Base-by-base conservation (phyloP, 2,329 filamentous ascomycete genomes). In the Claviceps digitariae region DNA sequence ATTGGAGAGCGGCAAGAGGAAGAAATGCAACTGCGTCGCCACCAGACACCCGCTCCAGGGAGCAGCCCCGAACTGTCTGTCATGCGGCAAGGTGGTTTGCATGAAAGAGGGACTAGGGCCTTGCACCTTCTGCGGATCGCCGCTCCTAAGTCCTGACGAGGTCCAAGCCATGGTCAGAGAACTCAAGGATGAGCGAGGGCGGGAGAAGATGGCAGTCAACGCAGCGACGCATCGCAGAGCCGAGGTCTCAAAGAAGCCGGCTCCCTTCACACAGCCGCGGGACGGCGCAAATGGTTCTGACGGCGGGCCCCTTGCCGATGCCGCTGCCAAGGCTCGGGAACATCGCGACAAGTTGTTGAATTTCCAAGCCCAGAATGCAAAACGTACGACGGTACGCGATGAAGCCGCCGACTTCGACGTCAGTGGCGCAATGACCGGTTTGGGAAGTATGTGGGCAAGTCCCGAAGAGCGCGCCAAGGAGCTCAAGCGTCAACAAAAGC, bases 61-160 rank as follows among this genome's bases (percentile, higher is more conserved):
- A n/a, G 90, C 91, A 0, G 90, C 90, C 0, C 93, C 93, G 0
- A 98, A 97, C 66, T 98, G 93, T 65, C 72, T 94, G 17, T 84
- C 79, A 46, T 98, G 93, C 62, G 93, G 93, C 55, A 97, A 97
- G 66, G 89, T 98, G 13, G 84, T 97, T 52, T 98, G 93, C 66
- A 82, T 95, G 25, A 90, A 93, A 63, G 90, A 98, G 68, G 93
- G 93, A 0, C 75, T 97, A 0, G 91, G 91, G 0, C 91, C 91
- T 0, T 98, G 93, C 67, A 96, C 91, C 0, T 96, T 87, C 64
- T 98, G 93, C 70, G 82, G 83, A 0, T 75, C 78, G 0, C 81
- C 88, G 0, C 73, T 98, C 0, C 72, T 98, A 8, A 83, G 77
- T 31, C 66, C 79, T 0, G 71, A 78, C 3, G 90, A 97, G 52